Conservation (phyloP, 139 green algal species). For the Micractinium conductrix region DNA sequence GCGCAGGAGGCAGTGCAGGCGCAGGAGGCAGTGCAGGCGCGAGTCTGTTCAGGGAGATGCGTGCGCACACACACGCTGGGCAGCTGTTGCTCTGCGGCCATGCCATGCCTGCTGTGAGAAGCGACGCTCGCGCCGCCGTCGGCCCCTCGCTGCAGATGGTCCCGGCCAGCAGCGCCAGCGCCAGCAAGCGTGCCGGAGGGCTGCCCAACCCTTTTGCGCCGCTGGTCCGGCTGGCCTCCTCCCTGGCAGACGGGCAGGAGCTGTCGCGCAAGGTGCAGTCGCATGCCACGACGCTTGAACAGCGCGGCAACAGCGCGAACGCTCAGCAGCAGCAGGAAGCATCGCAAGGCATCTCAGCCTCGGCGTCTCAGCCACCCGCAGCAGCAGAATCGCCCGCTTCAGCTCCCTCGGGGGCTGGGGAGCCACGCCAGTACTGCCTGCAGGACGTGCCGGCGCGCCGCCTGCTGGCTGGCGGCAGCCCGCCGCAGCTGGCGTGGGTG, state of each 20-base stretch:
- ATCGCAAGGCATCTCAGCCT: background rate
- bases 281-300: background rate
- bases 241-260: background rate
- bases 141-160: background rate
- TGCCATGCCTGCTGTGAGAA: background rate
- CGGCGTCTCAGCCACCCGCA: background rate
- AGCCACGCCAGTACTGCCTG: background rate
- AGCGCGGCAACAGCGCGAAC: background rate
- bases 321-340: background rate
- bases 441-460: background rate
- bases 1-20: too few species aligned
- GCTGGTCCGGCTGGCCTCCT: background rate
- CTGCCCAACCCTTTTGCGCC: background rate
- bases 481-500: constrained; percentile 27
- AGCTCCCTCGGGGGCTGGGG: too few species aligned
- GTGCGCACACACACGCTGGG: too few species aligned
- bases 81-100: background rate
- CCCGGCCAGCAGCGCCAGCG: background rate
- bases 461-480: constrained; percentile 2
- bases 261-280: background rate
- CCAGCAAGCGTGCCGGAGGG: background rate
- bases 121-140: background rate
- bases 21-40: too few species aligned
- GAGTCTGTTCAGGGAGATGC: too few species aligned
- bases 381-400: background rate